phyloP scores from a whole-genome alignment of 257 asterid species.

The Solanum virginianum region DNA sequence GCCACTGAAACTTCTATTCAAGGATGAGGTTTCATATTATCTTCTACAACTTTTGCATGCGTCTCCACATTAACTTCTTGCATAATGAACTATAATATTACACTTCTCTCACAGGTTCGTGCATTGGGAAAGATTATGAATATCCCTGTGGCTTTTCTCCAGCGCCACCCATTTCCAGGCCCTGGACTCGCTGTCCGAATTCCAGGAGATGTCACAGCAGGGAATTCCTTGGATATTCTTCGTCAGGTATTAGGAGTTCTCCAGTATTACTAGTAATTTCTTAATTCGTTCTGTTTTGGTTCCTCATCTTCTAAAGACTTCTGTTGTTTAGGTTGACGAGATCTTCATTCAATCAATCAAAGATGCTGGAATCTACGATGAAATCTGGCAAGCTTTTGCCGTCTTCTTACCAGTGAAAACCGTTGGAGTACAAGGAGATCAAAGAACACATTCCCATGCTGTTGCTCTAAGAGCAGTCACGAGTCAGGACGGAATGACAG shows the following conservation, averaged over 20 bases:
- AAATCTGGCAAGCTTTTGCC: constrained; percentile 98
- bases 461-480: constrained; percentile 93
- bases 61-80: background rate
- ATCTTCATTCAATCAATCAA: constrained; percentile 83
- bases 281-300: background rate
- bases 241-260: constrained; percentile 44
- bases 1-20: constrained; percentile 90
- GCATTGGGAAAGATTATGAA: constrained; percentile 70
- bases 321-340: constrained; percentile 68
- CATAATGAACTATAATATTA: too few species aligned
- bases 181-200: constrained; percentile 92
- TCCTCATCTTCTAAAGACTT: background rate
- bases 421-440: constrained; percentile 99
- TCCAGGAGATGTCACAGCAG: constrained; percentile 86
- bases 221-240: constrained; percentile 63
- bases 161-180: constrained; percentile 95
- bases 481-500: constrained; percentile 99
- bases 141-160: constrained; percentile 57
- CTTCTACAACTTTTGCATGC: background rate
- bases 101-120: constrained; percentile 50
- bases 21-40: constrained; percentile 67
- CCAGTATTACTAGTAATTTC: background rate
- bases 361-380: constrained; percentile 85
- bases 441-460: constrained; percentile 87
- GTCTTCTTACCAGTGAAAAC: constrained; percentile 84